Evolutionary conservation across 345 rosid species (phyloP), one percentile per base, ranked within the genome.

Genomic region (Acer saccharum): DNA sequence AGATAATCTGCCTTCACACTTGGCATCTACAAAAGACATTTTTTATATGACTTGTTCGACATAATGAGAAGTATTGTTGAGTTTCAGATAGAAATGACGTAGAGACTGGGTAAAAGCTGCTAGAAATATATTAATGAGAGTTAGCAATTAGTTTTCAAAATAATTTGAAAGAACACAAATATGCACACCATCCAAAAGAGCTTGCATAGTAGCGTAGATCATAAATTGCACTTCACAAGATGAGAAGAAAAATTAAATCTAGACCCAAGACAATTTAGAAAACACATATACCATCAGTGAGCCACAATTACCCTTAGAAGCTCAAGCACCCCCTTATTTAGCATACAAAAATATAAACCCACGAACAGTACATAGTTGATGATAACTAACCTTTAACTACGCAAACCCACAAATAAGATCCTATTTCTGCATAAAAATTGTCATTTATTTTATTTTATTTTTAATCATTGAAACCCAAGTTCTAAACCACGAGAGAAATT

Each of bases 151-250:
- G 1, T 69, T 50, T 14, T 13, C 18, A 48, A 50, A 9, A 46
- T 46, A 23, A 39, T 25, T 69, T 69, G 41, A 69, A 54, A 54
- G 60, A 69, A 48, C 73, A 69, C 61, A 50, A 52, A 50, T 27
- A 23, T 48, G 21, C 60, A 46, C 43, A 23, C 16, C 18, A 69
- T 69, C 43, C 6, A 69, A 46, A 17, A 21, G 32, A 68, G 39
- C n/a, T 4, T 20, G 39, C 0, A 44, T 23, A 2, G 32, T 0
- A 66, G 14, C 25, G 18, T 66, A 35, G 10, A 17, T 35, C 9
- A n/a, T 39, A 20, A 1, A 48, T 69, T 13, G 61, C 39, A 9
- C 2, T 50, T 48, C 32, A 7, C 3, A 25, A 48, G 6, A 50
- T 16, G 61, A 50, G 61, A 14, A 69, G 17, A 69, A 69, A 46